phyloP scores from a whole-genome alignment of 768 basidiomycete species.

The Lactarius evosmus region DNA sequence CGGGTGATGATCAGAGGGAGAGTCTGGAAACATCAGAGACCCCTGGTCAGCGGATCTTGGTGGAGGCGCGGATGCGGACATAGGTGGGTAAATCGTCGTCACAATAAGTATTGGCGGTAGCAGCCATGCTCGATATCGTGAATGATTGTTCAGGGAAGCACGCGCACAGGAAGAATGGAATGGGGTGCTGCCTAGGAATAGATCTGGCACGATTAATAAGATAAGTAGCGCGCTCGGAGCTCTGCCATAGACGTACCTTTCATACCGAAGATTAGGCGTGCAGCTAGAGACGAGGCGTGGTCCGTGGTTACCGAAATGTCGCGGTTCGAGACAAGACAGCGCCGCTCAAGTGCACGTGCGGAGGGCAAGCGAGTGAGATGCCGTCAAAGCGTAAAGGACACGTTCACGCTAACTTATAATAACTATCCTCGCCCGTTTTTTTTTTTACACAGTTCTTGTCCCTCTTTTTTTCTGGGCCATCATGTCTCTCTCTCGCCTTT shows the following conservation, averaged over 20 bases:
- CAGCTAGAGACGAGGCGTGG: background rate
- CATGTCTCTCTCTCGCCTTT: constrained; percentile 10
- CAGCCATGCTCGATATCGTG: background rate
- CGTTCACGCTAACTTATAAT: constrained; percentile 16
- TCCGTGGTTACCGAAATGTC: background rate
- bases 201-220: too few species aligned
- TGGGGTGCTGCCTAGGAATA: background rate
- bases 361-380: background rate
- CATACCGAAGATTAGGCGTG: background rate
- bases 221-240: background rate
- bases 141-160: too few species aligned
- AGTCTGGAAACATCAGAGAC: background rate
- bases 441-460: background rate
- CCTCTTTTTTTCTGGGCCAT: constrained; percentile 13
- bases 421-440: constrained; percentile 5
- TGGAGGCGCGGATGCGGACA: background rate
- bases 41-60: background rate
- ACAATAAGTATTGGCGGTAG: background rate
- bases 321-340: background rate
- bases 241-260: background rate
- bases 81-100: background rate
- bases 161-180: too few species aligned
- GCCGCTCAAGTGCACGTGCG: background rate
- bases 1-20: background rate
- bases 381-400: constrained; percentile 11